These are phyloP conservation scores for Cladophialophora psammophila DNA, from an alignment of 2,329 filamentous ascomycete species.

Conservation along the genomic window DNA sequence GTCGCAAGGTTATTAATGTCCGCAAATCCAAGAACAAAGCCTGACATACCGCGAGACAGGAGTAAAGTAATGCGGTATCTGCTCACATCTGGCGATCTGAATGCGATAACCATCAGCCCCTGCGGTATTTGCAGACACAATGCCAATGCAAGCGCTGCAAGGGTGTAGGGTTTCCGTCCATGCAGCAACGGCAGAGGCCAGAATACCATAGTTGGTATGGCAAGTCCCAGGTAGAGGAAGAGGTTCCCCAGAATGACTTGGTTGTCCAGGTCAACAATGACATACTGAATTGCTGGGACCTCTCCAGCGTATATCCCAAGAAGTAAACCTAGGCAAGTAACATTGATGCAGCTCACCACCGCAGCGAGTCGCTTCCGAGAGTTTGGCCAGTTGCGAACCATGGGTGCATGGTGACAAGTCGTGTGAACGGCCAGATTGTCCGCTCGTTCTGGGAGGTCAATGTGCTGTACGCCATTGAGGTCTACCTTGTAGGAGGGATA, in stretches of 20 bases:
- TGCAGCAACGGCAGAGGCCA: slow-evolving; percentile 77
- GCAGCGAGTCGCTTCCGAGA: slow-evolving; percentile 73
- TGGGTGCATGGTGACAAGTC: slow-evolving; percentile 63
- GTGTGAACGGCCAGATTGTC: slow-evolving; percentile 49
- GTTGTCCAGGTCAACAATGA: slow-evolving; percentile 73
- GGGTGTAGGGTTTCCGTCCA: slow-evolving; percentile 78
- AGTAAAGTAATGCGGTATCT: slow-evolving; percentile 69
- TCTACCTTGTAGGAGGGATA: slow-evolving; percentile 29
- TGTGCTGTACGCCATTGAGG: slow-evolving; percentile 35
- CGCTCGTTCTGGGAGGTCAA: slow-evolving; percentile 41
- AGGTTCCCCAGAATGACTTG: slow-evolving; percentile 76
- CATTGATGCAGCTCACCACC: slow-evolving; percentile 73
- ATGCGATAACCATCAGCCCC: slow-evolving; percentile 68
- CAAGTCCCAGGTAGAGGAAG: slow-evolving; percentile 73
- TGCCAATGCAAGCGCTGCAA: slow-evolving; percentile 71
- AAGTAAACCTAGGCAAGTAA: slow-evolving; percentile 72
- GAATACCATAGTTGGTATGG: slow-evolving; percentile 71
- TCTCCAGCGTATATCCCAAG: slow-evolving; percentile 79
- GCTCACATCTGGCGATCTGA: slow-evolving; percentile 63
- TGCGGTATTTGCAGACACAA: slow-evolving; percentile 79
- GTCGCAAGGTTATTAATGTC: slow-evolving; percentile 79
- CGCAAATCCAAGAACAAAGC: slow-evolving; percentile 73
- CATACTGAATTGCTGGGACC: slow-evolving; percentile 80
- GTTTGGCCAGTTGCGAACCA: slow-evolving; percentile 75
- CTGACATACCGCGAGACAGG: slow-evolving; percentile 69